Percentiles rank a stretch among this genome's conserved stretches.
phyloP scores from a whole-genome alignment of 257 asterid genomes.

The Solanum lignicaule region DNA sequence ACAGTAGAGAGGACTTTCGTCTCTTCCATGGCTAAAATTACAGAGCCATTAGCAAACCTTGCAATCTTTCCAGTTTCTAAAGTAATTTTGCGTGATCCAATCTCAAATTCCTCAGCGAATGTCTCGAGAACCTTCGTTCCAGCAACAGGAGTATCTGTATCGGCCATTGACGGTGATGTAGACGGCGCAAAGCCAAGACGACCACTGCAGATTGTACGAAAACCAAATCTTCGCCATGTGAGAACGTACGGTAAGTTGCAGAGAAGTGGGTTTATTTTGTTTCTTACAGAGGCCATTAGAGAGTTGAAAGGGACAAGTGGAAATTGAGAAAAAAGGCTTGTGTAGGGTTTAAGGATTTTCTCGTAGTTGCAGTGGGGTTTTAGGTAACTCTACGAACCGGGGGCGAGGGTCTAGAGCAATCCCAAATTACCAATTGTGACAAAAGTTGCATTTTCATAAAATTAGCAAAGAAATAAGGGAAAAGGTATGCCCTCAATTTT shows the following conservation, averaged over 20 bases:
- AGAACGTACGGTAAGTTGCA: conserved; percentile 35
- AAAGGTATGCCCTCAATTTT: no score
- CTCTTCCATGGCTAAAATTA: conserved; percentile 76
- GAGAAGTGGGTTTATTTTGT: conserved; percentile 55
- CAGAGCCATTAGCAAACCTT: conserved; percentile 83
- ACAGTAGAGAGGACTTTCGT: conserved; percentile 86
- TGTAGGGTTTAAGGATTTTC: not conserved
- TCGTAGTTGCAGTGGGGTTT: not conserved
- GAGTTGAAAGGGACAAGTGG: conserved; percentile 4
- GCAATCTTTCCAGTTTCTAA: conserved; percentile 90
- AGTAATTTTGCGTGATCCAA: conserved; percentile 50
- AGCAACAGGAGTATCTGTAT: conserved; percentile 26
- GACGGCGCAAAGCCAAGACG: conserved; percentile 41
- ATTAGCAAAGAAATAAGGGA: not conserved
- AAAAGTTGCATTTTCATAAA: not conserved
- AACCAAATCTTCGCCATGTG: conserved; percentile 48
- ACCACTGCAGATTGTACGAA: conserved; percentile 57
- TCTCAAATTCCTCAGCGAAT: conserved; percentile 71
- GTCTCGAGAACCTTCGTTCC: conserved; percentile 65
- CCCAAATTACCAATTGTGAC: not conserved
- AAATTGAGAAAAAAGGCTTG: not conserved
- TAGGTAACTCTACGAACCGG: not conserved
- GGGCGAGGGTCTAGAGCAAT: not conserved
- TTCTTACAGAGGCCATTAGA: conserved; percentile 47
- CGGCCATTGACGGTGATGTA: conserved; percentile 17